A percentile compares a stretch with the other conserved stretches of the same genome.
phyloP scores from a whole-genome alignment of 2,329 filamentous ascomycete species.

The Raffaelea ambrosiae region DNA sequence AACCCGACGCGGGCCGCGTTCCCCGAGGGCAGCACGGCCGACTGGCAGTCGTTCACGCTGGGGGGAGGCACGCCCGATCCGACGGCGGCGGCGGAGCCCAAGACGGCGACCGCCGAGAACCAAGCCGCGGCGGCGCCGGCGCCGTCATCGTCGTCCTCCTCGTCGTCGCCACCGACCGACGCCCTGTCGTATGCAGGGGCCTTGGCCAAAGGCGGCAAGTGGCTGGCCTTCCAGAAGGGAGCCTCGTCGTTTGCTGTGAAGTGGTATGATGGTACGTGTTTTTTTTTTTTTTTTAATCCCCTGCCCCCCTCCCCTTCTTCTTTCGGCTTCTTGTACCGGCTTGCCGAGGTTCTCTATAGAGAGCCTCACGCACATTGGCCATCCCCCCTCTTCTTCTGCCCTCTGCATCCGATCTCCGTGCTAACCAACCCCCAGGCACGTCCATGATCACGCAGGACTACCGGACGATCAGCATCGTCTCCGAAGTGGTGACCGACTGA shows the following conservation, averaged over 20 bases:
- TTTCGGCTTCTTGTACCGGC: no score
- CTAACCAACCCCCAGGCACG: conserved; percentile 12
- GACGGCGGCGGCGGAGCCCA: conserved; percentile 8
- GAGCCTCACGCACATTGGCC: no score
- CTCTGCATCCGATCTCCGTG: not conserved
- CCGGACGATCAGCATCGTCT: conserved; percentile 23
- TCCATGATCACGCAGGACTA: conserved; percentile 22
- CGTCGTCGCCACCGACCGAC: no score
- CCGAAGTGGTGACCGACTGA: conserved; percentile 14
- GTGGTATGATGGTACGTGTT: conserved; percentile 27
- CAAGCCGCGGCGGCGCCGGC: not conserved
- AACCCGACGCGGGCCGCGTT: conserved; percentile 19
- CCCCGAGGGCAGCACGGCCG: conserved; percentile 14
- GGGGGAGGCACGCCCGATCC: conserved; percentile 2
- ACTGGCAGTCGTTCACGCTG: conserved; percentile 28
- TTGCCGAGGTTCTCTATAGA: no score
- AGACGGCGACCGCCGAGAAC: conserved; percentile 7
- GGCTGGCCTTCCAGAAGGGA: conserved; percentile 25
- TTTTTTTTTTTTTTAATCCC: not conserved
- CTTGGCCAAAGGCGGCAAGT: conserved; percentile 14
- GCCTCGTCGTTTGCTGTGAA: conserved; percentile 21
- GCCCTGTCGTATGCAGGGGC: conserved; percentile 12
- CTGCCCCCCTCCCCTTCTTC: no score
- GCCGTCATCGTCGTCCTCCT: no score
- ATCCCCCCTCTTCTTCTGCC: no score